Evolutionary conservation across 768 basidiomycete genomes (phyloP), one percentile per base, ranked within the genome.

Genomic region (Artomyces pyxidatus): DNA sequence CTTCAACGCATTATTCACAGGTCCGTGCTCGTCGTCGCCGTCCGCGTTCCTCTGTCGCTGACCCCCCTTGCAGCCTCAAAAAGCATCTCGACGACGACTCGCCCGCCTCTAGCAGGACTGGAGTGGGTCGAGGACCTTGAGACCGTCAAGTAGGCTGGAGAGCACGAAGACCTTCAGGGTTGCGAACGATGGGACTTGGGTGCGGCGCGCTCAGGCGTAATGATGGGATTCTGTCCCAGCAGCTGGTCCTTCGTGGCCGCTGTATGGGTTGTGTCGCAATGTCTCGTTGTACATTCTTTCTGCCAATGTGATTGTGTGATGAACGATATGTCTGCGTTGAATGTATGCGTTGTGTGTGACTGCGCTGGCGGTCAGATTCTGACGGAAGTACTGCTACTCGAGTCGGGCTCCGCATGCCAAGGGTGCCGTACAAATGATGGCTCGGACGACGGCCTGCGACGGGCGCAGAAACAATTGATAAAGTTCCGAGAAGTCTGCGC

Each of bases 11-110:
- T 71, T 73, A 64, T 57, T 53, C 73, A 80, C 84, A 83, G 81
- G 83, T 82, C 58, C 55, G 77, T 67, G 21, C 32, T 45, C 26
- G 19, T 43, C 2, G 9, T 51, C 2, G 23, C 37, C n/a, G 22
- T 3, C 11, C 19, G 40, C 10, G 37, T 25, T 37, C 37, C n/a
- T 9, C 23, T 30, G 22, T 41, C 30, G 41, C 61, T 69, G 46
- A 63, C 52, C 12, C 27, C 45, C 29, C 30, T 46, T 45, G 11
- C 54, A 88, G 85, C 78, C 76, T 62, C 70, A 71, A 62, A 78
- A 90, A 90, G 88, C 88, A 89, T 89, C 88, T 88, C 83, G 76
- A 81, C 74, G 84, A 89, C 60, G 86, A 80, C 68, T 71, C 69
- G 80, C 76, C 78, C 84, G 77, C 86, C 77, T 64, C 53, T 53